Conservation (phyloP, 1,139 yeast species). For the Hyphopichia khmerensis region DNA sequence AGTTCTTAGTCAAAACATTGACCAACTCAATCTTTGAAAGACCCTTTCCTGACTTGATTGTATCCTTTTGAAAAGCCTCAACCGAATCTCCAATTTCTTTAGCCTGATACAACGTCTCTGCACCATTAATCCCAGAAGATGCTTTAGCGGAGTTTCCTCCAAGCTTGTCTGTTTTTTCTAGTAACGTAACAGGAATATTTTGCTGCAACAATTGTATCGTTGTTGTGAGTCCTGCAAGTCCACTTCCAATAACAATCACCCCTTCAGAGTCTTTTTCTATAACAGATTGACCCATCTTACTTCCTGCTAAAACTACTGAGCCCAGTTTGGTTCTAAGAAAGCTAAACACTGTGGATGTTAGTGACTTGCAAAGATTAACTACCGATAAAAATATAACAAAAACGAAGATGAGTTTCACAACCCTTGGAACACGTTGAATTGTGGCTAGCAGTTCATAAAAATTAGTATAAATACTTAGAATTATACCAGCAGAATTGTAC, state of each 20-base stretch:
- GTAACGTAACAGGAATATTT: conserved; percentile 24
- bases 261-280: not conserved
- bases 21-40: conserved; percentile 24
- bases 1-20: conserved; percentile 21
- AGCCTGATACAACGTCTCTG: conserved; percentile 29
- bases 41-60: conserved; percentile 32
- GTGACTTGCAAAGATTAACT: not conserved
- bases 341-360: not conserved
- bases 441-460: no score
- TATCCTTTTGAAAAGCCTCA: conserved; percentile 25
- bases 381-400: not conserved
- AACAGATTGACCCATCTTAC: not conserved
- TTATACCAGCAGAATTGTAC: no score
- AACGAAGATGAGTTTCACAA: not conserved
- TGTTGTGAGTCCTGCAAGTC: conserved; percentile 38
- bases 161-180: conserved; percentile 29
- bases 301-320: not conserved
- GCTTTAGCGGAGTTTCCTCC: conserved; percentile 44
- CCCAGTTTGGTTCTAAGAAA: not conserved
- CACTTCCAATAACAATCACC: conserved; percentile 31
- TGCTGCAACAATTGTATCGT: conserved; percentile 22
- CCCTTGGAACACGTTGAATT: not conserved
- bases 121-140: conserved; percentile 42
- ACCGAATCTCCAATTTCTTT: conserved; percentile 20
- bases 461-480: not conserved